Evolutionary conservation across 2,329 filamentous ascomycete species (phyloP).

Genomic region (Elsinoe batatas): DNA sequence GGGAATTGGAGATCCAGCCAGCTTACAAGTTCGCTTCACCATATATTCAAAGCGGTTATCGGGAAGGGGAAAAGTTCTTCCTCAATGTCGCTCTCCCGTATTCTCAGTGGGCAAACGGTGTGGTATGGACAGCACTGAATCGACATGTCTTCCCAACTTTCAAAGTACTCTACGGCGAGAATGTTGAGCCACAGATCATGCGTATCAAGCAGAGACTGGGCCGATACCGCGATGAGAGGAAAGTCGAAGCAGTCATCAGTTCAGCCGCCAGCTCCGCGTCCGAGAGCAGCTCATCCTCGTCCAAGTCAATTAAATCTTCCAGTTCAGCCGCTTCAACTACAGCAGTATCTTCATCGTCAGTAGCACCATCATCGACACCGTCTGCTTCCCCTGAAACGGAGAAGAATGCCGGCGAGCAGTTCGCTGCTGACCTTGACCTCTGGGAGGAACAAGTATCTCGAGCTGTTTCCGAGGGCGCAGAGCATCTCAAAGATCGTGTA

Average conservation of each 20-base stretch:
- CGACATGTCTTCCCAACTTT: slow-evolving; percentile 72
- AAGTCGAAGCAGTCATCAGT: slow-evolving; percentile 49
- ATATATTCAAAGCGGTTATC: slow-evolving; percentile 61
- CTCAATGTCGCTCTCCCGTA: slow-evolving; percentile 63
- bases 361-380: not conserved
- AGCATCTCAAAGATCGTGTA: slow-evolving; percentile 54
- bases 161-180: slow-evolving; percentile 72
- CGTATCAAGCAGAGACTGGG: slow-evolving; percentile 86
- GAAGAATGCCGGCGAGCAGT: slow-evolving; percentile 43
- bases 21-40: slow-evolving; percentile 65
- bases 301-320: slow-evolving; percentile 21
- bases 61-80: slow-evolving; percentile 55
- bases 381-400: slow-evolving; percentile 20
- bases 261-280: slow-evolving; percentile 19
- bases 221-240: slow-evolving; percentile 57
- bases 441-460: slow-evolving; percentile 87
- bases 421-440: slow-evolving; percentile 65
- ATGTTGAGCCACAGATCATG: slow-evolving; percentile 88
- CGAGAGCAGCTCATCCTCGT: slow-evolving; percentile 10
- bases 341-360: not conserved
- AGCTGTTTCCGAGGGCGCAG: slow-evolving; percentile 74
- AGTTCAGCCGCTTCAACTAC: not conserved
- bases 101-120: slow-evolving; percentile 59
- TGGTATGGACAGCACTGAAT: slow-evolving; percentile 60
- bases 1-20: slow-evolving; percentile 64